Evolutionary conservation across 768 basidiomycete genomes (phyloP).

Genomic region (Melanogaster broomeanus): DNA sequence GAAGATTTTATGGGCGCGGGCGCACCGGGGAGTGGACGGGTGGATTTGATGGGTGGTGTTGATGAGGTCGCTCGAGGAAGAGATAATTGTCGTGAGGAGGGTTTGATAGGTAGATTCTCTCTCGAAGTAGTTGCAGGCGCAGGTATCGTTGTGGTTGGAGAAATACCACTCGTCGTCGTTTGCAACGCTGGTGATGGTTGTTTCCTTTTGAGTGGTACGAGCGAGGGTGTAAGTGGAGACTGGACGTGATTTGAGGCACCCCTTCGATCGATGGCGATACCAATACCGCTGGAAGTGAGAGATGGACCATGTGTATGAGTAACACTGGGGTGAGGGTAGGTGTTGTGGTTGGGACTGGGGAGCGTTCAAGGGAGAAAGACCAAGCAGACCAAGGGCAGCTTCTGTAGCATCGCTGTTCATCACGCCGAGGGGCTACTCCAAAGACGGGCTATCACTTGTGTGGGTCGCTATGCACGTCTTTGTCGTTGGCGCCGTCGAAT

Average conservation of each 20-base stretch:
- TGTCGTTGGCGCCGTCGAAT: conserved; percentile 14
- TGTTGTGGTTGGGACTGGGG: conserved; percentile 27
- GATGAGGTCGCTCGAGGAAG: conserved; percentile 21
- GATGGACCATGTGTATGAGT: conserved; percentile 25
- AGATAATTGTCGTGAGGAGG: conserved; percentile 8
- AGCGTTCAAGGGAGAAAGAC: conserved; percentile 43
- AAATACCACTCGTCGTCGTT: not conserved
- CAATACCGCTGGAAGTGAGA: conserved; percentile 24
- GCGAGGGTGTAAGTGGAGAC: conserved; percentile 21
- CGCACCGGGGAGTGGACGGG: conserved; percentile 5
- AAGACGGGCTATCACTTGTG: conserved; percentile 3
- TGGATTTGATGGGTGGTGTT: conserved; percentile 12
- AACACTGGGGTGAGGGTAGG: conserved; percentile 25
- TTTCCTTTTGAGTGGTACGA: conserved; percentile 46
- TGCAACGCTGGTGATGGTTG: conserved; percentile 26
- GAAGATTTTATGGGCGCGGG: conserved; percentile 14
- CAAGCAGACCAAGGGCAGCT: conserved; percentile 58
- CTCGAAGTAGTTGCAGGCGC: not conserved
- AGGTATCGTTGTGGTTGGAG: conserved; percentile 8
- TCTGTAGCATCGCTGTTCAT: conserved; percentile 60
- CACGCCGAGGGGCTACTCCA: conserved; percentile 17
- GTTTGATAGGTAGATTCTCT: conserved; percentile 14
- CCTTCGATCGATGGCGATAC: conserved; percentile 27
- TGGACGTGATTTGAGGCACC: conserved; percentile 21
- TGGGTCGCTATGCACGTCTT: conserved; percentile 7